Base-by-base conservation (phyloP, 768 basidiomycete species). In the Mrakia blollopis region DNA sequence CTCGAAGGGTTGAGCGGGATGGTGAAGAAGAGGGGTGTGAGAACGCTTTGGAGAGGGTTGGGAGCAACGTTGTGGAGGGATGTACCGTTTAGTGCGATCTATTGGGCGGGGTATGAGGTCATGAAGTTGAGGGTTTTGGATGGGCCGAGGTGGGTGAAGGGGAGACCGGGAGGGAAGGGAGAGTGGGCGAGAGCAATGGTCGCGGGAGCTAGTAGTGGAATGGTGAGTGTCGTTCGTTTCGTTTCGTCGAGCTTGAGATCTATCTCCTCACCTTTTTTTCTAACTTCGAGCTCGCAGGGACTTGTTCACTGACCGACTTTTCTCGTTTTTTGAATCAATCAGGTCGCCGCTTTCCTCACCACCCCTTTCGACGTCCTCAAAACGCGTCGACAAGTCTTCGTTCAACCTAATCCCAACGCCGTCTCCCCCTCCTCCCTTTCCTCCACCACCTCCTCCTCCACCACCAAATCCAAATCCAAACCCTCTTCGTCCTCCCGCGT, bases 291-390 rank as follows among this genome's bases (percentile, higher is more conserved):
- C 57, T 32, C 9, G 57, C n/a, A n/a, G n/a, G n/a, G n/a, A n/a
- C n/a, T n/a, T n/a, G n/a, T n/a, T n/a, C n/a, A n/a, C n/a, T n/a
- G n/a, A n/a, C n/a, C n/a, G n/a, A n/a, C 14, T 71, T 28, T 63
- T 32, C 23, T 18, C 37, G 5, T 39, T 39, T 25, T 47, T 65
- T 35, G n/a, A n/a, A n/a, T n/a, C n/a, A n/a, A 32, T 23, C 79
- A 83, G 68, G 72, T 85, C 57, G 92, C 96, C 14, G 93, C 95
- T 1, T 84, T 97, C 37, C 79, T 96, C 75, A 98, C 96, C 2
- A 93, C 93, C 21, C 96, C 97, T 0, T 97, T 98, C 82, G 97
- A 99, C 82, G 94, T 98, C 30, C 87, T 98, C 75, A 99, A 99
- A 84, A 98, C 97, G 2, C 88, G 96, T 73, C 86, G 93, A 71